These are phyloP conservation scores for Rosa hybrid DNA, from an alignment of 331 rosid genomes.

Conservation along the genomic window DNA sequence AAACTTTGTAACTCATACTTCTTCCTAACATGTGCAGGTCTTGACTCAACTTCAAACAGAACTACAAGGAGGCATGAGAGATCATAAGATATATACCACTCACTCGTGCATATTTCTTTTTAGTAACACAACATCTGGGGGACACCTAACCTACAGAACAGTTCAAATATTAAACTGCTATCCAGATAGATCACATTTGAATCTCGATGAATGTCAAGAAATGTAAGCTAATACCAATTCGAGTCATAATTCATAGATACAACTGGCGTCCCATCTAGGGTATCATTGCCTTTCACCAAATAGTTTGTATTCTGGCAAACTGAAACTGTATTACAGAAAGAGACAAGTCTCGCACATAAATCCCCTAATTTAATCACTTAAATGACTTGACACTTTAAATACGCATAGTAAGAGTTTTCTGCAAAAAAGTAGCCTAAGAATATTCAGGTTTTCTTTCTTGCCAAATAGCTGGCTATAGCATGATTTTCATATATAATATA, in stretches of 20 bases:
- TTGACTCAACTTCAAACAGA: background rate
- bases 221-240: background rate
- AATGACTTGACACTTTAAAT: no score
- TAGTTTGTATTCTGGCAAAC: background rate
- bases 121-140: background rate
- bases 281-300: background rate
- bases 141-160: background rate
- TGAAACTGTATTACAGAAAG: no score
- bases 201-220: background rate
- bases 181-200: background rate
- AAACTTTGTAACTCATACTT: background rate
- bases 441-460: no score
- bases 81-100: conserved; percentile 19
- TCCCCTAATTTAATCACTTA: no score
- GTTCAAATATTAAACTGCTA: background rate
- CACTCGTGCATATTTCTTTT: conserved; percentile 1
- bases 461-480: no score
- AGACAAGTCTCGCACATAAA: no score
- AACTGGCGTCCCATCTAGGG: background rate
- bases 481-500: no score
- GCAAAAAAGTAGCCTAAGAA: no score
- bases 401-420: no score
- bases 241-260: no score
- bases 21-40: background rate
- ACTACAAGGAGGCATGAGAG: conserved; percentile 7